A percentile compares a stretch with the other conserved stretches of the same genome.
Conservation (phyloP, 176 grass and related monocot species). For the Cenchrus purpureus region DNA sequence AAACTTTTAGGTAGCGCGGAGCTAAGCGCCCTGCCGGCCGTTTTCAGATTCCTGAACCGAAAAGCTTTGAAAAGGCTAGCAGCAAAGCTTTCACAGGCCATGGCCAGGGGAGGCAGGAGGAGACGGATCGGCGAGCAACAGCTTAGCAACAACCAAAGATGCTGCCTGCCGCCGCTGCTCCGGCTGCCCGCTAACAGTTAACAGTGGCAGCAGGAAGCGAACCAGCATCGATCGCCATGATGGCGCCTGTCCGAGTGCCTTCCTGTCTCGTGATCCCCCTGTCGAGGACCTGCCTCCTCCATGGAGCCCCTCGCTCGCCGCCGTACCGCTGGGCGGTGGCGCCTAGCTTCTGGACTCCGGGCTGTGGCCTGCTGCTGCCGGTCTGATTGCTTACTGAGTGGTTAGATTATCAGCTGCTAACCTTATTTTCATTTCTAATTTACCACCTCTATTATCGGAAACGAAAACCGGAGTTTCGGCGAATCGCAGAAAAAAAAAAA, state of each 20-base stretch:
- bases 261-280: background rate
- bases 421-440: no score
- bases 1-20: slow-evolving; percentile 7
- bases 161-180: background rate
- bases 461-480: no score
- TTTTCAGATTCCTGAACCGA: slow-evolving; percentile 25
- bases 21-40: background rate
- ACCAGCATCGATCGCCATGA: background rate
- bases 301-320: background rate
- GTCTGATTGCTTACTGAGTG: no score
- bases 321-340: slow-evolving; percentile 44
- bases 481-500: no score
- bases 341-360: no score
- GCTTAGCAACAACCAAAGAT: background rate
- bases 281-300: background rate
- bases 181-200: background rate
- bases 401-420: no score
- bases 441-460: no score
- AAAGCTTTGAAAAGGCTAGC: slow-evolving; percentile 1
- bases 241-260: background rate
- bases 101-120: background rate
- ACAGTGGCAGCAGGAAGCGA: background rate
- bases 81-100: background rate
- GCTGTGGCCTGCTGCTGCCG: no score
- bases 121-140: slow-evolving; percentile 19